Percentiles rank a stretch among this genome's conserved stretches.
phyloP scores from a whole-genome alignment of 805 yeast species.

The Wickerhamomyces ciferrii region DNA sequence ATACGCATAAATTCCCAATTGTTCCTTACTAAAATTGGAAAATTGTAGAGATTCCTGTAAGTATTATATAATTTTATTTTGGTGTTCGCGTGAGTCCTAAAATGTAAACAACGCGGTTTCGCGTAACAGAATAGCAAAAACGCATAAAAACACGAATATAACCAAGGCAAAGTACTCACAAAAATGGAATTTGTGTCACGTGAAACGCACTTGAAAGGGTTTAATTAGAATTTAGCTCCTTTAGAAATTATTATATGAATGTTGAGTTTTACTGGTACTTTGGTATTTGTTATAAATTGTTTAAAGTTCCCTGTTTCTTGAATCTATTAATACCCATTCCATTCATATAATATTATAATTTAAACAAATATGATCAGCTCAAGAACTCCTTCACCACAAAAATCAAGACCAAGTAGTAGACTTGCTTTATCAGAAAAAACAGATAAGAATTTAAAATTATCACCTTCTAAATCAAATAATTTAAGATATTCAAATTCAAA shows the following conservation, averaged over 20 bases:
- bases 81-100: neutral
- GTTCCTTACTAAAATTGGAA: no score
- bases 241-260: neutral
- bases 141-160: neutral
- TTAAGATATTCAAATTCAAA: neutral
- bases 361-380: constrained; percentile 7
- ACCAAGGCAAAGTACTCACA: neutral
- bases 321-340: neutral
- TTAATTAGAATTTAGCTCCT: neutral
- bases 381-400: constrained; percentile 13
- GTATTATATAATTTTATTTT: no score
- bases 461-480: constrained; percentile 10
- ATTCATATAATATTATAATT: neutral
- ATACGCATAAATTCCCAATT: no score
- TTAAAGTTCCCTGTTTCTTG: neutral
- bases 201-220: neutral
- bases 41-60: no score
- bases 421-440: constrained; percentile 17
- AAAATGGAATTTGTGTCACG: neutral
- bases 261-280: neutral
- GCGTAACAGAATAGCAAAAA: neutral
- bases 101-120: neutral
- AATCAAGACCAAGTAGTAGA: constrained; percentile 11
- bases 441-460: constrained; percentile 17
- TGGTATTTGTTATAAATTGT: neutral